Evolutionary conservation across 805 yeast species (phyloP).

Genomic region (Candida xyloterini): DNA sequence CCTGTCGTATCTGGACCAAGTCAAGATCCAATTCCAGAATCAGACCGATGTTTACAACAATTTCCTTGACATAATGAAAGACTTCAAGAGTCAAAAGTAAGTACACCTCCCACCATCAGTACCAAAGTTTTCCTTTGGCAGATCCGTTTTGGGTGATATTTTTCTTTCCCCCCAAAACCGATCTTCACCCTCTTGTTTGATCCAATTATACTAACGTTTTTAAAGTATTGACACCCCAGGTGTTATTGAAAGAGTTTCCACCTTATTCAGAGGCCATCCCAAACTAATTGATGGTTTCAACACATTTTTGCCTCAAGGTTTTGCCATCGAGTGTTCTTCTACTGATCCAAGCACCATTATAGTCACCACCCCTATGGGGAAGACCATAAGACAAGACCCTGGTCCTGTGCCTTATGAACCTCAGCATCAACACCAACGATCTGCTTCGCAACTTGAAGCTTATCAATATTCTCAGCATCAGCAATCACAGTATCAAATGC

Average conservation of each 20-base stretch:
- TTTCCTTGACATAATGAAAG: constrained; percentile 97
- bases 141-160: constrained; percentile 5
- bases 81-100: constrained; percentile 87
- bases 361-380: constrained; percentile 94
- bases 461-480: constrained; percentile 16
- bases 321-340: constrained; percentile 90
- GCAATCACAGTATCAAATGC: constrained; percentile 21
- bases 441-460: constrained; percentile 20
- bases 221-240: constrained; percentile 91
- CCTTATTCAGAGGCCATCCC: constrained; percentile 89
- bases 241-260: constrained; percentile 92
- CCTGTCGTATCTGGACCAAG: constrained; percentile 90
- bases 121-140: background rate
- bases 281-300: constrained; percentile 94
- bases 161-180: constrained; percentile 6
- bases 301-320: constrained; percentile 96
- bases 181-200: constrained; percentile 2
- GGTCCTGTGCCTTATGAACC: constrained; percentile 29
- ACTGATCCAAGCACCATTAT: constrained; percentile 88
- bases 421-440: constrained; percentile 29
- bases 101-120: constrained; percentile 26
- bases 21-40: constrained; percentile 83
- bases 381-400: constrained; percentile 67
- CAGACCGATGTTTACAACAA: constrained; percentile 96
- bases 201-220: constrained; percentile 21